Conservation (phyloP, 192 early-diverging fungal genomes). For the Dissophora ornata region DNA sequence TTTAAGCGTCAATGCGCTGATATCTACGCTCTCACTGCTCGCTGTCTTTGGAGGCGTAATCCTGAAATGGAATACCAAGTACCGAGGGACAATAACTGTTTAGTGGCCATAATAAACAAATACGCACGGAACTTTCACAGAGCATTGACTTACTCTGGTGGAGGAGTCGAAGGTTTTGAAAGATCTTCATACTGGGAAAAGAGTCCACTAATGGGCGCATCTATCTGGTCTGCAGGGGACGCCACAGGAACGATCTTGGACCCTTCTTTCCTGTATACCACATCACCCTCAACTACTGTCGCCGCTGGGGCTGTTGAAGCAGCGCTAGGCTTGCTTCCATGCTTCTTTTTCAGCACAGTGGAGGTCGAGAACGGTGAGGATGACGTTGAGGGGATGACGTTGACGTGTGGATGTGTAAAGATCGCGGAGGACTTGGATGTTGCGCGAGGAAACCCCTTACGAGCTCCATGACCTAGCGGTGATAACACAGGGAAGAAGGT, state of each 20-base stretch:
- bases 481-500: background rate
- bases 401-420: background rate
- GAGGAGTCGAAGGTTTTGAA: constrained; percentile 16
- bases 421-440: background rate
- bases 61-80: background rate
- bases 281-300: constrained; percentile 22
- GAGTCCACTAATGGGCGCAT: constrained; percentile 27
- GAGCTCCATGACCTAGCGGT: no score
- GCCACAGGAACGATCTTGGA: constrained; percentile 41
- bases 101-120: no score
- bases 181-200: constrained; percentile 37
- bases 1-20: constrained; percentile 22
- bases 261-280: constrained; percentile 38
- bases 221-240: background rate
- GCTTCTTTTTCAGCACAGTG: background rate
- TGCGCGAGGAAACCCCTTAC: no score
- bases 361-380: constrained; percentile 7
- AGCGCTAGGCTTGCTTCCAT: background rate
- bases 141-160: constrained; percentile 11
- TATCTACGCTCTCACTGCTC: constrained; percentile 7
- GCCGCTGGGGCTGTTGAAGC: background rate
- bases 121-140: no score
- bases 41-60: background rate
- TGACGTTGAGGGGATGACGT: background rate
- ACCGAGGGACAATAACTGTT: background rate